These are phyloP conservation scores for Raddia guianensis DNA, from an alignment of 176 grass and related monocot genomes.

Conservation along the genomic window DNA sequence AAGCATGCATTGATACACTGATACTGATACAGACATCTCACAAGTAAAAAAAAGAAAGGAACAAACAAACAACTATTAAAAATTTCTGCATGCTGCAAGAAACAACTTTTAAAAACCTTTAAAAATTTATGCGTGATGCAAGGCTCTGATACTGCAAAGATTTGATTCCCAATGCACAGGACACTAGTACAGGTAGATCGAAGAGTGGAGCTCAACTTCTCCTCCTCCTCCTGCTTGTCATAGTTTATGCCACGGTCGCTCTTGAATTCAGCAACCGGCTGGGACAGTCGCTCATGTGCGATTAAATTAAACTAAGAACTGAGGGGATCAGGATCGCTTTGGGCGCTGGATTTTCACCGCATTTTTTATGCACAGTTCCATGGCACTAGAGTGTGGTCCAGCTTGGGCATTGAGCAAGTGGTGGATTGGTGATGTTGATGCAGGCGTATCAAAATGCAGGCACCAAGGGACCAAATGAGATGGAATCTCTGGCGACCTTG, in stretches of 20 bases:
- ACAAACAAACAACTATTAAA: neutral
- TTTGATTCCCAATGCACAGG: constrained; percentile 37
- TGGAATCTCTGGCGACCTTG: constrained; percentile 57
- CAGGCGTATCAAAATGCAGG: constrained; percentile 30
- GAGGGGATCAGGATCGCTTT: constrained; percentile 33
- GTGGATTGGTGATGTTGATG: constrained; percentile 23
- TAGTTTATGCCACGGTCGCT: constrained; percentile 5
- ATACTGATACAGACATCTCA: neutral
- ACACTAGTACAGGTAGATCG: neutral
- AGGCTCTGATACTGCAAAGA: constrained; percentile 34
- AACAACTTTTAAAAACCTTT: neutral
- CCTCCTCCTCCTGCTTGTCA: neutral
- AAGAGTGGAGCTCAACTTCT: constrained; percentile 18
- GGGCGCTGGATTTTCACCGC: constrained; percentile 2
- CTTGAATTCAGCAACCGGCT: constrained; percentile 32
- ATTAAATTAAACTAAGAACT: constrained; percentile 23
- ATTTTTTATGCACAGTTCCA: neutral
- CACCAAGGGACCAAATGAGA: constrained; percentile 52
- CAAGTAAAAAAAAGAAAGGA: neutral
- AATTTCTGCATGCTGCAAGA: neutral
- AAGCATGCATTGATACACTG: too few relatives aligned
- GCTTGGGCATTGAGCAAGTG: constrained; percentile 2
- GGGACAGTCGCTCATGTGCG: constrained; percentile 42
- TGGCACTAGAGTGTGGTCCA: constrained; percentile 31
- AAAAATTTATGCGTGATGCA: neutral